Percentiles rank a stretch among this genome's conserved stretches.
Conservation (phyloP, 768 basidiomycete genomes). For the Auriscalpium microsporum region DNA sequence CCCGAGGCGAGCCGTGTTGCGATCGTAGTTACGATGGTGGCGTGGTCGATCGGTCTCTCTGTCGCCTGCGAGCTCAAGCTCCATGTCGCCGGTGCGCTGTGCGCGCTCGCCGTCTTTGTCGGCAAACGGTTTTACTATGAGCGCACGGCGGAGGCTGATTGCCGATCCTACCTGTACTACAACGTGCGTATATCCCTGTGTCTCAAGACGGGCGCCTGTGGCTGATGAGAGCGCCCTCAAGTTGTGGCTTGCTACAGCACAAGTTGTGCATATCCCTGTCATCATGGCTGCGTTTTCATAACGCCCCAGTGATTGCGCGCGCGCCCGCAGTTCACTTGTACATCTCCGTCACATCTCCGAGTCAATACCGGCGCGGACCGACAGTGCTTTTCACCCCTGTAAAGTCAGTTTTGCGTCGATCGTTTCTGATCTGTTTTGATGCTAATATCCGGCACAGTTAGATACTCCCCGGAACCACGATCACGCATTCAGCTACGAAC, state of each 20-base stretch:
- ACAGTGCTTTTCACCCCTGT: neutral
- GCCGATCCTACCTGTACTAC: neutral
- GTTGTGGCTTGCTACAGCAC: neutral
- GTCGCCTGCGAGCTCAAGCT: neutral
- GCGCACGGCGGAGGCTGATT: neutral
- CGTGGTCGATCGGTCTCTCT: neutral
- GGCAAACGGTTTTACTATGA: neutral
- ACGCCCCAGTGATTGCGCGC: neutral
- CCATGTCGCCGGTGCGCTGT: neutral
- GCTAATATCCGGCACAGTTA: neutral
- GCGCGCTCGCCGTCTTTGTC: neutral
- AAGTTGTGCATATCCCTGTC: neutral
- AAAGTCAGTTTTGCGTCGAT: neutral
- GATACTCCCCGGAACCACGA: neutral
- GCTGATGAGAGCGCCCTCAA: neutral
- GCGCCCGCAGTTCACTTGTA: no score
- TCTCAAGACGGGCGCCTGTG: no score
- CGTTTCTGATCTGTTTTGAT: neutral
- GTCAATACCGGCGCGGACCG: neutral
- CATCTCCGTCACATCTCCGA: neutral
- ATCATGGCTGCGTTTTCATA: neutral
- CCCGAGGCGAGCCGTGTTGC: constrained; percentile 9
- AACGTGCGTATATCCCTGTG: neutral
- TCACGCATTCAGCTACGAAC: neutral
- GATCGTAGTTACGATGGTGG: constrained; percentile 5